These are phyloP conservation scores for Ogataea populi-albae DNA, from an alignment of 805 yeast species.

Conservation along the genomic window DNA sequence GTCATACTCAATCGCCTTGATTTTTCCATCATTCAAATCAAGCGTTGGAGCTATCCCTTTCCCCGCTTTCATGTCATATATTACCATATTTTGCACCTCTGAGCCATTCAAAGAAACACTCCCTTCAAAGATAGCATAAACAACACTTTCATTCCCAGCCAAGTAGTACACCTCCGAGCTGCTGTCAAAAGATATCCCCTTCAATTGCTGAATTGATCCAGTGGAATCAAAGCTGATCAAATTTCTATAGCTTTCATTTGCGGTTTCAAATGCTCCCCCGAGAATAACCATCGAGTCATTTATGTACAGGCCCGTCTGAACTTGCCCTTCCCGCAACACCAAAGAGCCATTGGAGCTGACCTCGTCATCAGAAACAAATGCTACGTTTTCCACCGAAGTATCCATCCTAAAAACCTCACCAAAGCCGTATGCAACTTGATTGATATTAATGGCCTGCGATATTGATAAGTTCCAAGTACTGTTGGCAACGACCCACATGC, in stretches of 20 bases:
- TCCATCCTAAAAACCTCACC: conserved; percentile 24
- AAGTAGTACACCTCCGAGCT: conserved; percentile 26
- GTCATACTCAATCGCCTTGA: conserved; percentile 40
- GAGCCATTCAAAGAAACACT: conserved; percentile 23
- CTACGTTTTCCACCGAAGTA: conserved; percentile 15
- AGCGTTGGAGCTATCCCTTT: conserved; percentile 40
- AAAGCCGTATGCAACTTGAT: conserved; percentile 17
- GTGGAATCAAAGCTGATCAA: conserved; percentile 20
- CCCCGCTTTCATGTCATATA: conserved; percentile 46
- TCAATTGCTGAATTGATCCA: conserved; percentile 7
- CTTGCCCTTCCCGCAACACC: conserved; percentile 12
- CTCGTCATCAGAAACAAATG: conserved; percentile 7
- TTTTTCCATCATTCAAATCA: conserved; percentile 34
- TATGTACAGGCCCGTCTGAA: conserved; percentile 38
- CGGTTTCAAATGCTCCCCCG: conserved; percentile 55
- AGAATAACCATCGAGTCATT: conserved; percentile 51
- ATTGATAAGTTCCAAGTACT: conserved; percentile 32
- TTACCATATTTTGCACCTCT: conserved; percentile 43
- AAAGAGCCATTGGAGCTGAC: conserved; percentile 1
- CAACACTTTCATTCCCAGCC: conserved; percentile 35
- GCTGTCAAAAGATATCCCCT: conserved; percentile 18
- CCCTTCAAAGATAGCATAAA: conserved; percentile 48
- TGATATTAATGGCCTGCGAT: conserved; percentile 21
- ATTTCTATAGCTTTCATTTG: conserved; percentile 14
- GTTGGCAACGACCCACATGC: conserved; percentile 35